Evolutionary conservation across 2,329 filamentous ascomycete genomes (phyloP), one percentile per base, ranked within the genome.

Genomic region (Aaosphaeria arxii): DNA sequence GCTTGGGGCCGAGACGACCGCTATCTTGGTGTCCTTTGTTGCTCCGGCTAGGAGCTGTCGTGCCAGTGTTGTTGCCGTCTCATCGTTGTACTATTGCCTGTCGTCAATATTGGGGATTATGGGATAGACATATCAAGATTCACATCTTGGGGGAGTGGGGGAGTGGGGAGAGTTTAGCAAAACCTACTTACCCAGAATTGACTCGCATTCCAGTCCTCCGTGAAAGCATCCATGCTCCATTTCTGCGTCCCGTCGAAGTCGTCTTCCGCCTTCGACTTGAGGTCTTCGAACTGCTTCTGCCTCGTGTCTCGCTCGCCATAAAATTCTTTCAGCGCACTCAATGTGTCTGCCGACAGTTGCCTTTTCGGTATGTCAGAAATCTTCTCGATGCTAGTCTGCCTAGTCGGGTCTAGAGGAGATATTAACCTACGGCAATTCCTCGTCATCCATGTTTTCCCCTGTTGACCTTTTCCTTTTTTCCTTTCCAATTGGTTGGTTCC

Each of bases 201-300:
- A 52, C 82, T 87, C 61, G 86, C 81, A 62, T 91, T 89, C 89
- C 89, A 94, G 68, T 92, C 86, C 70, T 92, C 89, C 1, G 77
- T 77, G 60, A 92, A 94, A 1, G 80, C 74, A 30, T 87, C 82
- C 81, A 92, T 92, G 38, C 72, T 78, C 32, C 82, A 57, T 41
- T 70, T 70, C 38, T 59, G 46, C 30, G 50, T 51, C 24, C 67
- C 64, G 7, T 72, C 67, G 50, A 77, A 76, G 11, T 78, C 75
- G 42, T 79, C 73, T 62, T 88, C 85, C 1, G 84, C 82, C 33
- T 77, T 74, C 7, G 74, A 72, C 69, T 84, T 84, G 45, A 92
- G 74, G 52, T 83, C 78, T 65, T 88, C 83, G 56, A 92, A 89
- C 44, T 81, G 79, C 60, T 84, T 81, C 49, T 78, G 75, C 48